Conservation (phyloP, 176 grass and related monocot genomes). For the Alopecurus myosuroides region DNA sequence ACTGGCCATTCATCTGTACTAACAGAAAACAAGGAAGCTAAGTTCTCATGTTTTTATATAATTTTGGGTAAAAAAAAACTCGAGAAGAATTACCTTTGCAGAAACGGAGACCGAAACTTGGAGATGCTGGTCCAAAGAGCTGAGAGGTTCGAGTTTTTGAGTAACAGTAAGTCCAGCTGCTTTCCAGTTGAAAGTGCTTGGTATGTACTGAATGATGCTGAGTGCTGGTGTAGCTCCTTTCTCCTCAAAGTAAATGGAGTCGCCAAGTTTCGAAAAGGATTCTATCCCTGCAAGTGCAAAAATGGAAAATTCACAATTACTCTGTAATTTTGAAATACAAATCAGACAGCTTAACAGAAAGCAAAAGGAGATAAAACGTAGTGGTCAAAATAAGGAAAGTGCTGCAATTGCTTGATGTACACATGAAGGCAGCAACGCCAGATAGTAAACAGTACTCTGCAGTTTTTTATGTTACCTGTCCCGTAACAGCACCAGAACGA, state of each 20-base stretch:
- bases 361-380: neutral
- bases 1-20: conserved; percentile 47
- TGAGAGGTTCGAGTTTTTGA: conserved; percentile 57
- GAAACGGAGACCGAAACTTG: conserved; percentile 60
- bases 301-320: neutral
- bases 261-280: conserved; percentile 91
- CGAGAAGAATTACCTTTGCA: conserved; percentile 33
- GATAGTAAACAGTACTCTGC: neutral
- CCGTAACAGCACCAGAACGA: conserved; percentile 99
- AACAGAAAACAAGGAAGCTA: conserved; percentile 19
- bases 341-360: neutral
- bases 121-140: conserved; percentile 47
- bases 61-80: neutral
- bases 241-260: conserved; percentile 98
- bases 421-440: neutral
- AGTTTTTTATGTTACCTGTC: conserved; percentile 58
- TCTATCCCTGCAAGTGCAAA: conserved; percentile 59
- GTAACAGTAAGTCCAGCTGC: conserved; percentile 48
- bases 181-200: conserved; percentile 80
- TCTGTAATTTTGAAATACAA: neutral
- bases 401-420: neutral
- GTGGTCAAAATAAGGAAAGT: neutral
- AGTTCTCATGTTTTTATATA: neutral
- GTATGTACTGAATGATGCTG: conserved; percentile 80
- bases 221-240: conserved; percentile 54